Conservation (phyloP, 257 asterid species). For the Buddleja alternifolia region DNA sequence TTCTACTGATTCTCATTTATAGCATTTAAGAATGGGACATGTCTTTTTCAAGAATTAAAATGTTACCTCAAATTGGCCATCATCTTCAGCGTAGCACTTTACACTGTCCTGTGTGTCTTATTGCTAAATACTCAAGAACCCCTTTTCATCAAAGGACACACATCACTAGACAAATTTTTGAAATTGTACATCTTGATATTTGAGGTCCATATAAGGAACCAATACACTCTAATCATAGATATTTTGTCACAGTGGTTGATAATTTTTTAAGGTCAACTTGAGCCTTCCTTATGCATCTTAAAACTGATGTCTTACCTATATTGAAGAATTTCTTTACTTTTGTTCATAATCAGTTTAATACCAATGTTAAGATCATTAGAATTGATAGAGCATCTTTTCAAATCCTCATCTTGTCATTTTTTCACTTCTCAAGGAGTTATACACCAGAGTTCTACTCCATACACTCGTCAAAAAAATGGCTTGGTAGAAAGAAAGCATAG, state of each 20-base stretch:
- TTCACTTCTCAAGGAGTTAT: background rate
- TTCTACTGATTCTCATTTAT: background rate
- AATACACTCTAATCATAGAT: no score
- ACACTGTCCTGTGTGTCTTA: background rate
- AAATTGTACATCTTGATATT: background rate
- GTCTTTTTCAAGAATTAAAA: background rate
- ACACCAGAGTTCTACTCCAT: background rate
- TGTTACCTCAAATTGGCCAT: background rate
- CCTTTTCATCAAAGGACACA: background rate
- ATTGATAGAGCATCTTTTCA: background rate
- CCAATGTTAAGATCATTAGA: background rate
- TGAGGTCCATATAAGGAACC: background rate
- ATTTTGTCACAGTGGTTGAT: background rate
- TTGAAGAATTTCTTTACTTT: no score
- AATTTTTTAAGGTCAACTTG: background rate
- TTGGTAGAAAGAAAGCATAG: background rate
- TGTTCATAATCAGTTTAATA: background rate
- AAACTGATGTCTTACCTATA: background rate
- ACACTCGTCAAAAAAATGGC: background rate
- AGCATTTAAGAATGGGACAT: background rate
- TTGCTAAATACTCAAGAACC: background rate
- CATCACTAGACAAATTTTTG: background rate
- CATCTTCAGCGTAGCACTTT: background rate
- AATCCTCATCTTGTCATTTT: background rate
- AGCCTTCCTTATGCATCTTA: background rate